Conservation (phyloP, 208 protist genomes). For the Lotmaria passim region DNA sequence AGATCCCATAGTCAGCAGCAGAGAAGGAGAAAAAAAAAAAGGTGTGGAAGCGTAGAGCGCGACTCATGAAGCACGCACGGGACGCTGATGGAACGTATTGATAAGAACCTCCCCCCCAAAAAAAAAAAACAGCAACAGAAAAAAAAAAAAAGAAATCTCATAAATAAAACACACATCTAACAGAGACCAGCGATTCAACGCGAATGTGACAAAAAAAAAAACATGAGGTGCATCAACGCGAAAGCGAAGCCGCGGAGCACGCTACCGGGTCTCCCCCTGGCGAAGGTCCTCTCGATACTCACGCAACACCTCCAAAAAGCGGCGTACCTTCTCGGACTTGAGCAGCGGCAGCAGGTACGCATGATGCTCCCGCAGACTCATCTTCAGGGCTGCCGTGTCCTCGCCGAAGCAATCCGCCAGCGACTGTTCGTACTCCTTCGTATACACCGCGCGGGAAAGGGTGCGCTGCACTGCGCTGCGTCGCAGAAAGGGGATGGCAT, state of each 20-base stretch:
- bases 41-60: no score
- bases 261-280: background rate
- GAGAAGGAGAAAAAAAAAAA: no score
- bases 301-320: constrained; percentile 30
- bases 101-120: background rate
- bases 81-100: background rate
- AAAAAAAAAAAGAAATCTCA: constrained; percentile 14
- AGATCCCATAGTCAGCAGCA: no score
- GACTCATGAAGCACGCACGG: no score
- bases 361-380: constrained; percentile 45
- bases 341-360: constrained; percentile 42
- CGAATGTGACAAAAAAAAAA: background rate
- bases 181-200: background rate
- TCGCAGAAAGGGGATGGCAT: constrained; percentile 37
- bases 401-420: constrained; percentile 49
- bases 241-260: no score
- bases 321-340: constrained; percentile 25
- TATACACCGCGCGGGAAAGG: constrained; percentile 49
- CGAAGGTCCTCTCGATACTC: constrained; percentile 39
- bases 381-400: constrained; percentile 23
- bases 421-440: constrained; percentile 40
- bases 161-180: background rate
- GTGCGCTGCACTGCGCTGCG: constrained; percentile 51
- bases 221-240: background rate
- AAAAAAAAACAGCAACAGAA: constrained; percentile 1